phyloP scores from a whole-genome alignment of 75 land plant species.

The Cupressus sempervirens region DNA sequence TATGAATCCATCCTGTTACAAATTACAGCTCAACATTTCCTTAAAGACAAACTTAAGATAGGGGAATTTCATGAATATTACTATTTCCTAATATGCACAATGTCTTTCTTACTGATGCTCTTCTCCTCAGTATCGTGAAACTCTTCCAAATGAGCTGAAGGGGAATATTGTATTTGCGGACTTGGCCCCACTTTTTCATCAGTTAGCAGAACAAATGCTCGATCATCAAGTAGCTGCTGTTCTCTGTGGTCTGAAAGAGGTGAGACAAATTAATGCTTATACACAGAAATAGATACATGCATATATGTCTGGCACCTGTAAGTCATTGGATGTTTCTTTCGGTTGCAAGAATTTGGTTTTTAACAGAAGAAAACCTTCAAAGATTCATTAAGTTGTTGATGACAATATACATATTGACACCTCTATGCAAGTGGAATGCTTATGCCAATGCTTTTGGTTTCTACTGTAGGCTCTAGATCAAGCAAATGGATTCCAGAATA shows the following conservation, averaged over 20 bases:
- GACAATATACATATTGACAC: neutral
- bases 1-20: neutral
- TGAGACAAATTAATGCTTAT: slow-evolving; percentile 8
- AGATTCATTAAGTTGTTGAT: neutral
- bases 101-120: neutral
- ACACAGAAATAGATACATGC: no score
- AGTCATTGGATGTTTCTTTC: neutral
- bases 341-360: neutral
- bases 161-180: slow-evolving; percentile 68
- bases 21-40: neutral
- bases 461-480: slow-evolving; percentile 70
- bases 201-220: slow-evolving; percentile 56
- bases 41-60: neutral
- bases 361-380: no score
- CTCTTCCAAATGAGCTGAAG: slow-evolving; percentile 58
- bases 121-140: slow-evolving; percentile 53
- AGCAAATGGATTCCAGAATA: slow-evolving; percentile 85
- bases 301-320: no score
- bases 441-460: neutral
- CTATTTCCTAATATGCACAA: neutral
- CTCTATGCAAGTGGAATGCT: neutral
- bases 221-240: slow-evolving; percentile 58
- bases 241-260: slow-evolving; percentile 57
- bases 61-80: neutral
- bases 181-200: slow-evolving; percentile 60